phyloP scores from a whole-genome alignment of 441 rosid species.

The Eutrema salsugineum region DNA sequence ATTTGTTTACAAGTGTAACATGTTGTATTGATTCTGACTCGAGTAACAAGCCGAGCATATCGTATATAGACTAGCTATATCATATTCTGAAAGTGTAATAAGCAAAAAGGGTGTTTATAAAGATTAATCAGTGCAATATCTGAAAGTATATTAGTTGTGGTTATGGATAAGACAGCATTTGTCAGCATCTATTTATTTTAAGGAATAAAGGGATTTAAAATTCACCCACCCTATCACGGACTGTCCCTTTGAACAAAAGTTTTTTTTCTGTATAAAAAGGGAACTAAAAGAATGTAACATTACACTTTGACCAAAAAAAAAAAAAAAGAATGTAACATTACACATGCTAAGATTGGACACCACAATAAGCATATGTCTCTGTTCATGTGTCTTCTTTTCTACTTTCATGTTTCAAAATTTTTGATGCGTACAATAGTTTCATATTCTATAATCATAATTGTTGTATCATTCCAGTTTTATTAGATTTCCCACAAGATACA shows the following conservation, averaged over 20 bases:
- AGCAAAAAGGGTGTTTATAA: not conserved
- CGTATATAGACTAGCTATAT: not conserved
- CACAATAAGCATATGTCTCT: slow-evolving; percentile 6
- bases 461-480: not conserved
- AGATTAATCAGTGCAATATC: not conserved
- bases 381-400: not conserved
- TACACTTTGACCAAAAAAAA: no score
- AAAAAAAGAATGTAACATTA: slow-evolving; percentile 21
- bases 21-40: no score
- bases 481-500: no score
- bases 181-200: slow-evolving; percentile 7
- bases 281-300: slow-evolving; percentile 18
- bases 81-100: not conserved
- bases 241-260: slow-evolving; percentile 19
- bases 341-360: slow-evolving; percentile 28
- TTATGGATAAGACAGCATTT: slow-evolving; percentile 11
- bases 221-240: slow-evolving; percentile 11
- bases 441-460: not conserved
- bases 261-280: not conserved
- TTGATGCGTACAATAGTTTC: not conserved
- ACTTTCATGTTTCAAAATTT: no score
- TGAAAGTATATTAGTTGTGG: not conserved
- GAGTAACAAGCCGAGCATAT: not conserved
- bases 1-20: slow-evolving; percentile 1
- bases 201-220: slow-evolving; percentile 5